phyloP scores from a whole-genome alignment of 768 basidiomycete species.

The Russula emetica region DNA sequence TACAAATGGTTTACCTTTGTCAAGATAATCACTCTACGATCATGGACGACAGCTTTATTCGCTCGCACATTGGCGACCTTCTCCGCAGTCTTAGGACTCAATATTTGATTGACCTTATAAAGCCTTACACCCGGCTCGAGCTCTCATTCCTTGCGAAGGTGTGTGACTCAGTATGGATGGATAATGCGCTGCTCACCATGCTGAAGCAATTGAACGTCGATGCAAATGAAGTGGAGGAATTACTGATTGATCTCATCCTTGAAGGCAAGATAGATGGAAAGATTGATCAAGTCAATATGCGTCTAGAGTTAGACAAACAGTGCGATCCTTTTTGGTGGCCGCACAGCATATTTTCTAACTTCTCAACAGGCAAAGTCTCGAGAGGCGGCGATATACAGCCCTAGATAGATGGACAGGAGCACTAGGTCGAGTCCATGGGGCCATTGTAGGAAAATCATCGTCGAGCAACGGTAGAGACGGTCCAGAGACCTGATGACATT shows the following conservation, averaged over 20 bases:
- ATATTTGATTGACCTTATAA: conserved; percentile 96
- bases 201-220: conserved; percentile 97
- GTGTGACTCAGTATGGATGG: conserved; percentile 22
- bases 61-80: conserved; percentile 93
- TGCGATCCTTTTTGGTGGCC: conserved; percentile 36
- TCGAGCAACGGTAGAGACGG: conserved; percentile 19
- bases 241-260: conserved; percentile 88
- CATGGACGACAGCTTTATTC: conserved; percentile 94
- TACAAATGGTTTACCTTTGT: conserved; percentile 2
- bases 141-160: conserved; percentile 91
- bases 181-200: background rate
- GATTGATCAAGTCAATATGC: conserved; percentile 94
- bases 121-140: conserved; percentile 93
- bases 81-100: conserved; percentile 91
- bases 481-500: conserved; percentile 13
- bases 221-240: conserved; percentile 85
- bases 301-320: conserved; percentile 87
- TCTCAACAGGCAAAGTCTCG: conserved; percentile 66
- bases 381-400: conserved; percentile 80
- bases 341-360: conserved; percentile 16
- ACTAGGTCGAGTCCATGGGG: conserved; percentile 71
- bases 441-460: conserved; percentile 70
- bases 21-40: conserved; percentile 91
- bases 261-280: conserved; percentile 97
- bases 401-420: conserved; percentile 79